Percentiles rank a stretch among this genome's conserved stretches.
phyloP scores from a whole-genome alignment of 2,329 filamentous ascomycete genomes.

The Pseudocercospora musae region DNA sequence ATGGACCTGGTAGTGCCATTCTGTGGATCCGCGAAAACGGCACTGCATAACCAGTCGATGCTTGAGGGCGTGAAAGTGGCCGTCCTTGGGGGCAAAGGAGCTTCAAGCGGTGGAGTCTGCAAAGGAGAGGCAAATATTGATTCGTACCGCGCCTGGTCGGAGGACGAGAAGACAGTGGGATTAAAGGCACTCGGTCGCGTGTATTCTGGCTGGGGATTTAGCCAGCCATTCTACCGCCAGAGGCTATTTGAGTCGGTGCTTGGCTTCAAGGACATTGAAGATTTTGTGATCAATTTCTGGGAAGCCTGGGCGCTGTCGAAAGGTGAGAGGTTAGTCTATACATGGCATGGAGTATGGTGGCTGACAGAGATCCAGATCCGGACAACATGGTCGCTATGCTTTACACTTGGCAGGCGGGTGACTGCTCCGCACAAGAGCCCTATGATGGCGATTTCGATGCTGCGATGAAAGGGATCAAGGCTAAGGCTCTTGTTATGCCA shows the following conservation, averaged over 20 bases:
- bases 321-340: slow-evolving; percentile 36
- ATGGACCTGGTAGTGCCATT: slow-evolving; percentile 65
- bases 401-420: slow-evolving; percentile 73
- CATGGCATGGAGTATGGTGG: neutral
- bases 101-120: slow-evolving; percentile 51
- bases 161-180: slow-evolving; percentile 53
- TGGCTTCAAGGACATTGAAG: slow-evolving; percentile 65
- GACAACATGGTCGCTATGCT: slow-evolving; percentile 74
- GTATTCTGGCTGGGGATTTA: slow-evolving; percentile 80
- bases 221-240: slow-evolving; percentile 72
- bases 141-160: slow-evolving; percentile 28
- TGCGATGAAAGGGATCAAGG: slow-evolving; percentile 67
- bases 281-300: slow-evolving; percentile 74
- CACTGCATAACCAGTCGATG: slow-evolving; percentile 66
- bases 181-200: slow-evolving; percentile 64
- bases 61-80: slow-evolving; percentile 62
- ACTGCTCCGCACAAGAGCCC: slow-evolving; percentile 65
- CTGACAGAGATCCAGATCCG: slow-evolving; percentile 51
- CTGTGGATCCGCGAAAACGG: slow-evolving; percentile 63
- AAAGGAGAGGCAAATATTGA: slow-evolving; percentile 43
- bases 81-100: slow-evolving; percentile 57
- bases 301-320: slow-evolving; percentile 70
- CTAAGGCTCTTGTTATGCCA: slow-evolving; percentile 68
- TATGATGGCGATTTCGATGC: slow-evolving; percentile 51
- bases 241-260: slow-evolving; percentile 63